phyloP scores from a whole-genome alignment of 768 basidiomycete genomes.

The Mycena albidolilacea region DNA sequence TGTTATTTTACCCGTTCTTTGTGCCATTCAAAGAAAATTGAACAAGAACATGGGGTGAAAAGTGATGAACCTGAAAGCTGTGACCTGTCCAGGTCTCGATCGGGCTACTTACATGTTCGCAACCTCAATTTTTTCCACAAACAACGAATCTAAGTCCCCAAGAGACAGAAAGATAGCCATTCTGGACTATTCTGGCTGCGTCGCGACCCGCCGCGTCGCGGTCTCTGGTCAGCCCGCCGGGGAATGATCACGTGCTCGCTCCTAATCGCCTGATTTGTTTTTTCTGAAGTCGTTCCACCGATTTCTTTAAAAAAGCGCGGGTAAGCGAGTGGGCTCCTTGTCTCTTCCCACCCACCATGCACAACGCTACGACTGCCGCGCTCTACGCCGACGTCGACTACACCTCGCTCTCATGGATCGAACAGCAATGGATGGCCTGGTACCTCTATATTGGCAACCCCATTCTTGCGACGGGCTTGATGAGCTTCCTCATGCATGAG shows the following conservation, averaged over 20 bases:
- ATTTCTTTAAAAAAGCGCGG: neutral
- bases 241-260: neutral
- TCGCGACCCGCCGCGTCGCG: neutral
- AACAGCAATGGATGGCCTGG: conserved; percentile 88
- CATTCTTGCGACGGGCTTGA: conserved; percentile 91
- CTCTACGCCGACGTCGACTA: conserved; percentile 67
- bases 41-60: too few relatives aligned
- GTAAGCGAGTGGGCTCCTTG: neutral
- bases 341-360: conserved; percentile 52
- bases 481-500: conserved; percentile 95
- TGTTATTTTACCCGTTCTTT: too few relatives aligned
- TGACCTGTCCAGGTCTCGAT: too few relatives aligned
- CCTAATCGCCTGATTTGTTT: conserved; percentile 7
- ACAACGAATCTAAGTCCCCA: too few relatives aligned
- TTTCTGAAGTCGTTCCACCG: neutral
- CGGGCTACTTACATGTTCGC: too few relatives aligned
- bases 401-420: conserved; percentile 75
- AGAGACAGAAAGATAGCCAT: too few relatives aligned
- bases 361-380: conserved; percentile 56
- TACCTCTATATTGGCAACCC: conserved; percentile 92
- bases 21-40: too few relatives aligned
- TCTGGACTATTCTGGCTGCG: neutral
- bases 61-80: too few relatives aligned
- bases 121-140: too few relatives aligned
- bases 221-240: neutral